Percentiles rank a stretch among this genome's conserved stretches.
These are phyloP conservation scores for Tubosaeta sp. DNA, from an alignment of 768 basidiomycete species.

Conservation along the genomic window DNA sequence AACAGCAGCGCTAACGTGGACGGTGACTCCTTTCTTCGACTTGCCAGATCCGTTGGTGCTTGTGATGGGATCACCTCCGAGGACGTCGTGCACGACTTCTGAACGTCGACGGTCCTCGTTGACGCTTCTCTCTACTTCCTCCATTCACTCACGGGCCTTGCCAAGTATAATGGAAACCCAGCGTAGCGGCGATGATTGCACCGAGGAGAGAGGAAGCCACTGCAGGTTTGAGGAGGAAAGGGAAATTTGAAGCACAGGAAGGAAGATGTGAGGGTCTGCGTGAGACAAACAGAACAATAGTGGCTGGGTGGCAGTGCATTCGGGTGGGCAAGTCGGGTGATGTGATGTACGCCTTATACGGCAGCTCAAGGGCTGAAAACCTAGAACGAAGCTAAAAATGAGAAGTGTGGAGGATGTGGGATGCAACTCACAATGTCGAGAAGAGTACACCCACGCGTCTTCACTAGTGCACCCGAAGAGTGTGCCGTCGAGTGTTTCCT, in stretches of 20 bases:
- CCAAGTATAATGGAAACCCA: conserved; percentile 48
- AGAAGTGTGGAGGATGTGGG: not conserved
- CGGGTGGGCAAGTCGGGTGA: conserved; percentile 65
- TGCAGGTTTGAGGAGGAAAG: conserved; percentile 96
- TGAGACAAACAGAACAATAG: conserved; percentile 62
- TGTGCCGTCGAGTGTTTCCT: conserved; percentile 58
- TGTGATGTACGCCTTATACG: conserved; percentile 81
- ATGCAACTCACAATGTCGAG: conserved; percentile 56
- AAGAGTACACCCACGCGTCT: conserved; percentile 71
- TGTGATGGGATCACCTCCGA: conserved; percentile 39
- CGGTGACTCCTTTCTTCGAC: conserved; percentile 35
- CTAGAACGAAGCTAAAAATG: conserved; percentile 32
- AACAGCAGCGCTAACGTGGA: conserved; percentile 47
- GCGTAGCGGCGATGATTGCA: conserved; percentile 73
- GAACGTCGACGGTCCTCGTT: conserved; percentile 74
- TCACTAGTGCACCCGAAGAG: conserved; percentile 63
- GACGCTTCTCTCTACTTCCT: conserved; percentile 68
- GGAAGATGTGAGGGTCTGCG: conserved; percentile 59
- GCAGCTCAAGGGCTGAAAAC: conserved; percentile 64
- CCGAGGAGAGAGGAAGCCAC: conserved; percentile 80
- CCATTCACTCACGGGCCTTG: conserved; percentile 43
- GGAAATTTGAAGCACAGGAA: conserved; percentile 86
- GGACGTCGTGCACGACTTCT: conserved; percentile 76
- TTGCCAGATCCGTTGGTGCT: conserved; percentile 38
- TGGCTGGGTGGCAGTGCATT: conserved; percentile 36